Evolutionary conservation across 148 eudicot species (phyloP).

Genomic region (Simmondsia chinensis): DNA sequence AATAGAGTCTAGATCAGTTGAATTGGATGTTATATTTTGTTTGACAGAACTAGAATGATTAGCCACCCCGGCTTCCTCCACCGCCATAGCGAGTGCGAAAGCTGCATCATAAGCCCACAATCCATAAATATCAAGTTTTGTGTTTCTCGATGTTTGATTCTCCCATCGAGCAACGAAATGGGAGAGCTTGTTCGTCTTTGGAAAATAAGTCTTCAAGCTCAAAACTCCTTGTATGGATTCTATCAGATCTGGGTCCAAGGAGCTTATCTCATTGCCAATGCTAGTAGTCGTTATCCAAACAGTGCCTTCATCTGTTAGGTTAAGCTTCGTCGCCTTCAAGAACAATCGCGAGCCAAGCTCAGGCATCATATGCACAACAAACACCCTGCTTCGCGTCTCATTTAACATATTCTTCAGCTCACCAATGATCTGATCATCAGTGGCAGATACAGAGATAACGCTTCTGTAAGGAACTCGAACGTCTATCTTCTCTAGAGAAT

Average conservation of each 20-base stretch:
- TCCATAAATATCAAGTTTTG: constrained; percentile 12
- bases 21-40: background rate
- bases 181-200: constrained; percentile 8
- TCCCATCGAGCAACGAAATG: constrained; percentile 5
- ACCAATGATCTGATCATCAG: constrained; percentile 17
- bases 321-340: constrained; percentile 14
- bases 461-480: constrained; percentile 20
- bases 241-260: constrained; percentile 6
- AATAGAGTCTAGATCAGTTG: constrained; percentile 6
- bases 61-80: constrained; percentile 7
- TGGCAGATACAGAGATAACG: constrained; percentile 20
- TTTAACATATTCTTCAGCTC: constrained; percentile 20
- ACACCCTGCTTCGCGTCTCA: constrained; percentile 19
- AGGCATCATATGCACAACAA: constrained; percentile 23
- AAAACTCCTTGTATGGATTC: constrained; percentile 26
- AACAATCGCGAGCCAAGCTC: constrained; percentile 22
- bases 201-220: constrained; percentile 17
- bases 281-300: constrained; percentile 30
- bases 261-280: constrained; percentile 8
- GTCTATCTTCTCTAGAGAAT: constrained; percentile 19
- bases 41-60: background rate
- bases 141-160: background rate
- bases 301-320: constrained; percentile 26
- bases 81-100: constrained; percentile 16
- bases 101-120: constrained; percentile 25